phyloP scores from a whole-genome alignment of 805 yeast species.

The Candida golubevii region DNA sequence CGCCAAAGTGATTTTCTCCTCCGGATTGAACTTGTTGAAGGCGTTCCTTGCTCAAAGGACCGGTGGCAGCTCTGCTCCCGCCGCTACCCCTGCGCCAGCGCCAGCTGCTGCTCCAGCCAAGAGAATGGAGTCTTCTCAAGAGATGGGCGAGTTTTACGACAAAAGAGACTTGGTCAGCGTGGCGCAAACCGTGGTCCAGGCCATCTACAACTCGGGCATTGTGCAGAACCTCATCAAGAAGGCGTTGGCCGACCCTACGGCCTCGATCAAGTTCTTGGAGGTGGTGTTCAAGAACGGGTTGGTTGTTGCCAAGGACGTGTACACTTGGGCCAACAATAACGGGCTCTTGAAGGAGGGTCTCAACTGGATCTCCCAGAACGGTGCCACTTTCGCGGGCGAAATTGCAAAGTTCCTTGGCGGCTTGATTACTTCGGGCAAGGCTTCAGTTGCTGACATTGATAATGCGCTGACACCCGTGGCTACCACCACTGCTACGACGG shows the following conservation, averaged over 20 bases:
- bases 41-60: conserved; percentile 15
- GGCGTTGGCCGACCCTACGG: conserved; percentile 35
- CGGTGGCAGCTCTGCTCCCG: conserved; percentile 11
- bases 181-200: conserved; percentile 24
- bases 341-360: conserved; percentile 31
- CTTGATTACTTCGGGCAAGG: conserved; percentile 23
- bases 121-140: conserved; percentile 9
- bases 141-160: conserved; percentile 25
- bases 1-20: conserved; percentile 31
- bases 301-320: conserved; percentile 32
- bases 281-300: conserved; percentile 32
- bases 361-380: conserved; percentile 23
- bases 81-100: conserved; percentile 17
- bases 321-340: conserved; percentile 33
- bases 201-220: conserved; percentile 33
- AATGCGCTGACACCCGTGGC: conserved; percentile 17
- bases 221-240: conserved; percentile 28
- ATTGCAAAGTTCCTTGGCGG: conserved; percentile 28
- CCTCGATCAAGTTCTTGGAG: conserved; percentile 29
- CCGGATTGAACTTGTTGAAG: conserved; percentile 28
- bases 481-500: conserved; percentile 17
- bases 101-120: conserved; percentile 9
- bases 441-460: conserved; percentile 24
- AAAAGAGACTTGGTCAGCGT: conserved; percentile 35
- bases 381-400: conserved; percentile 22